Evolutionary conservation across 371 early-diverging fungal genomes (phyloP), one percentile per base, ranked within the genome.

Genomic region (Encephalitozoon intestinalis): DNA sequence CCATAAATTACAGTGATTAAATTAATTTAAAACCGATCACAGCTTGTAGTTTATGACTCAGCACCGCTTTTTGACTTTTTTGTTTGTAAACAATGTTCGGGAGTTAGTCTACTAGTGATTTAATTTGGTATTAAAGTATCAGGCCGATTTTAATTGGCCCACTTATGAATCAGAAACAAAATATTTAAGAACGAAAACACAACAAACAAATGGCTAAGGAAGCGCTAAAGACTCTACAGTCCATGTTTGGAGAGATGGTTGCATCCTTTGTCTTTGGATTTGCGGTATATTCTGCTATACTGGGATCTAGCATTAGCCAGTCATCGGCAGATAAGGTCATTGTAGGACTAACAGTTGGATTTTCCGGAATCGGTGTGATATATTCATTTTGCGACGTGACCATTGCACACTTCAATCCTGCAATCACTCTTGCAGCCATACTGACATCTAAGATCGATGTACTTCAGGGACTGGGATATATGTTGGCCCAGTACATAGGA

Each of bases 321-420:
- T 28, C 44, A 21, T 2, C 34, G 23, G 87, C 87, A 34, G 86
- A 81, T 70, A 70, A 85, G 9, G 86, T 88, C 6, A 82, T 88
- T 6, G 84, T 85, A 43, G 86, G 85, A 34, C 70, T 89, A 15
- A 81, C 87, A 4, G 87, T 89, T 12, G 88, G 86, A 0, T 87
- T 90, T 40, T 54, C 73, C 9, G 74, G 85, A 15, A 84, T 89
- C 30, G 89, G 89, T 0, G 73, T 89, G 15, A 89, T 90, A 63
- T 90, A 89, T 80, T 86, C 89, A 3, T 90, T 90, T 79, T 87
- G 87, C 43, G 90, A 89, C 81, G 88, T 90, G 4, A 87, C 88
- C 6, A 86, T 89, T 66, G 84, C 86, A 18, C 86, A 87, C 69
- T 86, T 86, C 66, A 86, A 86, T 65, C 89, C 89, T 3, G 90